Conservation (phyloP, 1,284 basidiomycete species). For the Ustilago lituana region DNA sequence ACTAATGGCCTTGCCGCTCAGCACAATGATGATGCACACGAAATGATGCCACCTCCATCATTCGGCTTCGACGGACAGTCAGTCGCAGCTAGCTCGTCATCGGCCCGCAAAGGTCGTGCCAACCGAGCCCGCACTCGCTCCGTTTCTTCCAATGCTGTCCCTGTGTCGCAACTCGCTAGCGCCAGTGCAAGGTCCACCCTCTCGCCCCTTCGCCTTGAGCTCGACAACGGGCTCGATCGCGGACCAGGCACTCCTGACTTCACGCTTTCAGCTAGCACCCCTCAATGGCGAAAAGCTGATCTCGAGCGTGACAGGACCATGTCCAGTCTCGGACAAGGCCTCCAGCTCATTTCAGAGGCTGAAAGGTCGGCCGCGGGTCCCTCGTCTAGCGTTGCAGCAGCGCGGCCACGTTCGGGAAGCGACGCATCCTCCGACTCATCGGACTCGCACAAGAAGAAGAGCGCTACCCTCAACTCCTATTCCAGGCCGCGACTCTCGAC, state of each 20-base stretch:
- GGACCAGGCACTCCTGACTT: constrained; percentile 55
- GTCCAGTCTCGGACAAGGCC: constrained; percentile 42
- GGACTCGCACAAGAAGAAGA: constrained; percentile 38
- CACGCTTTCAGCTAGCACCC: constrained; percentile 29
- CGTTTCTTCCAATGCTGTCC: constrained; percentile 40
- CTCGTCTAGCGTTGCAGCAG: constrained; percentile 1
- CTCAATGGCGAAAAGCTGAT: constrained; percentile 37
- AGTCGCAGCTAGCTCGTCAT: constrained; percentile 22
- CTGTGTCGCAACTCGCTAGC: constrained; percentile 27
- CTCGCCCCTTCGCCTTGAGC: constrained; percentile 13
- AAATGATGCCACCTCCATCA: background rate
- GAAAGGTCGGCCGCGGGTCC: constrained; percentile 22
- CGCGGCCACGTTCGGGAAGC: constrained; percentile 30
- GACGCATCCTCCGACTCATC: constrained; percentile 23
- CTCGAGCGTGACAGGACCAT: constrained; percentile 34
- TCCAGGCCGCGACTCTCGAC: constrained; percentile 22
- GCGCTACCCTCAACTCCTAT: constrained; percentile 2
- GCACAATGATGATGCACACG: background rate
- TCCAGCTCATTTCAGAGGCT: constrained; percentile 40
- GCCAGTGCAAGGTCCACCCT: constrained; percentile 22
- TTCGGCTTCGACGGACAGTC: constrained; percentile 2
- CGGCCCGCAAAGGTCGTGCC: constrained; percentile 26
- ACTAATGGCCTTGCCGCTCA: too few species aligned
- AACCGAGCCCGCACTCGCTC: constrained; percentile 37
- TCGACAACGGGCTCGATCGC: constrained; percentile 26